These are phyloP conservation scores for Metarhizium anisopliae DNA, from an alignment of 2,329 filamentous ascomycete species.

Conservation along the genomic window DNA sequence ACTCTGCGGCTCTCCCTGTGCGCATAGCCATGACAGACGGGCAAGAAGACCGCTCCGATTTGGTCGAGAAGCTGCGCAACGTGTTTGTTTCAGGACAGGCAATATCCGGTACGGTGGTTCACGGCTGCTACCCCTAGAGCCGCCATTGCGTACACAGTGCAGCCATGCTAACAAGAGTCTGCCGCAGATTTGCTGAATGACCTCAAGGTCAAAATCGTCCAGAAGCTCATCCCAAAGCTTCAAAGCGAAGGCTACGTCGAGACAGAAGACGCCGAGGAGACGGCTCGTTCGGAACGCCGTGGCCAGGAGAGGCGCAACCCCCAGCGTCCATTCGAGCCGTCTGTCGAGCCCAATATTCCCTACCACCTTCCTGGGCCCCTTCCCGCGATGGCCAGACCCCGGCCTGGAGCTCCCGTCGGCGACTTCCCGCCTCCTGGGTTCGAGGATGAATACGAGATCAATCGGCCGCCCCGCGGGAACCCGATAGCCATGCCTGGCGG, in stretches of 20 bases:
- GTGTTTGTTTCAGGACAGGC: conserved; percentile 68
- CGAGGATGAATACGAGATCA: conserved; percentile 85
- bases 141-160: background rate
- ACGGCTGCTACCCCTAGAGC: background rate
- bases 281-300: conserved; percentile 30
- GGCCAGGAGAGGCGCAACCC: conserved; percentile 30
- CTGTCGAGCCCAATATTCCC: conserved; percentile 49
- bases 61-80: conserved; percentile 40
- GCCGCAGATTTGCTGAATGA: conserved; percentile 54
- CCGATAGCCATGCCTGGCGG: conserved; percentile 30
- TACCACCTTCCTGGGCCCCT: conserved; percentile 60
- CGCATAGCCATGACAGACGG: conserved; percentile 40
- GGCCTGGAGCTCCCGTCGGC: conserved; percentile 56
- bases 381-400: conserved; percentile 44
- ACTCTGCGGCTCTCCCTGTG: conserved; percentile 45
- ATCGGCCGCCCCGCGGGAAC: conserved; percentile 40
- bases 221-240: conserved; percentile 70
- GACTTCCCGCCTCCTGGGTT: conserved; percentile 85
- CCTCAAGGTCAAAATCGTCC: conserved; percentile 72
- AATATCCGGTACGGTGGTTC: conserved; percentile 35
- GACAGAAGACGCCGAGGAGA: conserved; percentile 31
- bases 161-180: background rate
- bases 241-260: conserved; percentile 75
- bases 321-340: conserved; percentile 14
- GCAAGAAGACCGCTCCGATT: conserved; percentile 39